phyloP scores from a whole-genome alignment of 2,329 filamentous ascomycete species.

The Ploettnerulaceae sp. region DNA sequence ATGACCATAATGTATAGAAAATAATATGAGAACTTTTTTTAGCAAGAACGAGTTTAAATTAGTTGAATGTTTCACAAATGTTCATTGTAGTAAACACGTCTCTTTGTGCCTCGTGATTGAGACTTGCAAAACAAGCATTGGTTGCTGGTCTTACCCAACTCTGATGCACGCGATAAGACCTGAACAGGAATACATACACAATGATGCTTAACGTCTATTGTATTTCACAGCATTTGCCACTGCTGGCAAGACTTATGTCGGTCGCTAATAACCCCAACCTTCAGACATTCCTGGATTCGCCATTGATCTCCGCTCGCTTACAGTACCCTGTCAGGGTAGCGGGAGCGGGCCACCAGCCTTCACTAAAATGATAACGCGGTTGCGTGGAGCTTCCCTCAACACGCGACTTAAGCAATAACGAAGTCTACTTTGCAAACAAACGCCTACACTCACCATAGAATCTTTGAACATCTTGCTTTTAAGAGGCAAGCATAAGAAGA shows the following conservation, averaged over 20 bases:
- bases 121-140: too few species aligned
- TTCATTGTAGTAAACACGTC: too few species aligned
- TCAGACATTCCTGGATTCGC: background rate
- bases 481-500: background rate
- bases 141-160: too few species aligned
- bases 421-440: background rate
- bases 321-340: background rate
- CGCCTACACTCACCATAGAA: background rate
- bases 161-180: too few species aligned
- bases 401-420: constrained; percentile 2
- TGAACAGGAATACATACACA: too few species aligned
- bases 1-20: background rate
- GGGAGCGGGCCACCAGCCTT: background rate
- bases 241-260: too few species aligned
- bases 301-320: background rate
- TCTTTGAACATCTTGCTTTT: background rate
- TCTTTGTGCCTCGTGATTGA: too few species aligned
- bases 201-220: too few species aligned
- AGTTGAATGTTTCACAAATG: too few species aligned
- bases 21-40: too few species aligned
- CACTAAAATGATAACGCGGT: constrained; percentile 1
- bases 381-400: background rate
- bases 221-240: too few species aligned
- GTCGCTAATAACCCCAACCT: background rate
- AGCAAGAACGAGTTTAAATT: too few species aligned